phyloP scores from a whole-genome alignment of 78 protist genomes.

The Tieghemostelium lacteum region DNA sequence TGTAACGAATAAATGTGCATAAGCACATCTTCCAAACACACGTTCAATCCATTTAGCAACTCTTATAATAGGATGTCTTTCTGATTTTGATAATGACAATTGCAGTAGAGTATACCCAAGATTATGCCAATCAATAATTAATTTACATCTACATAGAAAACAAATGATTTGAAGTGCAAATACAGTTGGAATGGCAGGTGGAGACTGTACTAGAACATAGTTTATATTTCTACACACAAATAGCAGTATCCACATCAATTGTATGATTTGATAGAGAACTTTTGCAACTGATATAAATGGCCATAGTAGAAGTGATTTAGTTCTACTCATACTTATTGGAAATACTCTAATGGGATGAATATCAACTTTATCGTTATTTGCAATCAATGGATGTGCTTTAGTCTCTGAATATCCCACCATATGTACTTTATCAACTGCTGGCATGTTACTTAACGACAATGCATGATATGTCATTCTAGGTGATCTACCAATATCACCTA shows the following conservation, averaged over 20 bases:
- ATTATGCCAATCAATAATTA: conserved; percentile 98
- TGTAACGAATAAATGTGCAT: conserved; percentile 88
- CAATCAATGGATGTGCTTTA: conserved; percentile 31
- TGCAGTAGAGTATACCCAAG: conserved; percentile 92
- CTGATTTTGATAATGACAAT: conserved; percentile 34
- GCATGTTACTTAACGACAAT: conserved; percentile 68
- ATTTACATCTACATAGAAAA: conserved; percentile 37
- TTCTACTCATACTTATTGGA: conserved; percentile 19
- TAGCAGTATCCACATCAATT: conserved; percentile 30
- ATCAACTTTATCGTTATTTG: background rate
- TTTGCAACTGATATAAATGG: conserved; percentile 5
- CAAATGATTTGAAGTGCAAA: conserved; percentile 68
- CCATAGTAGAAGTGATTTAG: conserved; percentile 7
- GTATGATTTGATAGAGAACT: conserved; percentile 52
- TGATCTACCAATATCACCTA: conserved; percentile 97
- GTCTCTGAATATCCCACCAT: conserved; percentile 53
- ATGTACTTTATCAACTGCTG: conserved; percentile 14
- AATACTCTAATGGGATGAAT: conserved; percentile 16
- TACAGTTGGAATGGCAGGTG: conserved; percentile 97
- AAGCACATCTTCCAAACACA: conserved; percentile 30
- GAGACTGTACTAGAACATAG: conserved; percentile 87
- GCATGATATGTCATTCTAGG: conserved; percentile 98
- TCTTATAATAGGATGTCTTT: conserved; percentile 48
- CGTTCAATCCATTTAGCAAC: conserved; percentile 61
- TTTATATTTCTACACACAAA: conserved; percentile 20